These are phyloP conservation scores for Colletotrichum scovillei DNA, from an alignment of 2,329 filamentous ascomycete genomes.

Conservation along the genomic window DNA sequence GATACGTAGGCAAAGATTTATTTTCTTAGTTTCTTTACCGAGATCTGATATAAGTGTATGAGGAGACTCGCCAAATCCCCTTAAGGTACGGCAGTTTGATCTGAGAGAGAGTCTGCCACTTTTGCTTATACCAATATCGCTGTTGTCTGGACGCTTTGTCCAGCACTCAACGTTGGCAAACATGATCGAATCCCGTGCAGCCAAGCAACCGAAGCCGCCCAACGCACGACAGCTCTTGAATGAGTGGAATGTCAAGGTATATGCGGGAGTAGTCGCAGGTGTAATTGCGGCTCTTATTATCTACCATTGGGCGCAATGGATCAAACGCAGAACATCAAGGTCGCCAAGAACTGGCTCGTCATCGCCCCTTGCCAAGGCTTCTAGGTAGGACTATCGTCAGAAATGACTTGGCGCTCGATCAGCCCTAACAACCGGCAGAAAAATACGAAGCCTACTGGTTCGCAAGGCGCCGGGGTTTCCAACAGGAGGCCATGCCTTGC, in stretches of 20 bases:
- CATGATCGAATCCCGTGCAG: background rate
- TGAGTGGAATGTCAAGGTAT: slow-evolving; percentile 1
- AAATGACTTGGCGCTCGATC: background rate
- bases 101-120: background rate
- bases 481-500: slow-evolving; percentile 42
- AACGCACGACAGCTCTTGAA: slow-evolving; percentile 17
- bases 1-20: background rate
- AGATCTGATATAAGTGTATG: background rate
- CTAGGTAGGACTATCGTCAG: background rate
- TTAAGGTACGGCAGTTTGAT: background rate
- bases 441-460: background rate
- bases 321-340: background rate
- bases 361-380: background rate
- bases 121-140: background rate
- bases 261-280: background rate
- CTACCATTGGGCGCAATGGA: background rate
- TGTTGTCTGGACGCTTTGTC: background rate
- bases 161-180: background rate
- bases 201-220: slow-evolving; percentile 1
- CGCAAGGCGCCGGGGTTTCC: slow-evolving; percentile 1
- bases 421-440: background rate
- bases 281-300: background rate
- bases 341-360: background rate
- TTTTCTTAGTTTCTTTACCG: background rate
- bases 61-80: background rate